Base-by-base conservation (phyloP, 2,329 filamentous ascomycete genomes). In the Seiridium unicorne region DNA sequence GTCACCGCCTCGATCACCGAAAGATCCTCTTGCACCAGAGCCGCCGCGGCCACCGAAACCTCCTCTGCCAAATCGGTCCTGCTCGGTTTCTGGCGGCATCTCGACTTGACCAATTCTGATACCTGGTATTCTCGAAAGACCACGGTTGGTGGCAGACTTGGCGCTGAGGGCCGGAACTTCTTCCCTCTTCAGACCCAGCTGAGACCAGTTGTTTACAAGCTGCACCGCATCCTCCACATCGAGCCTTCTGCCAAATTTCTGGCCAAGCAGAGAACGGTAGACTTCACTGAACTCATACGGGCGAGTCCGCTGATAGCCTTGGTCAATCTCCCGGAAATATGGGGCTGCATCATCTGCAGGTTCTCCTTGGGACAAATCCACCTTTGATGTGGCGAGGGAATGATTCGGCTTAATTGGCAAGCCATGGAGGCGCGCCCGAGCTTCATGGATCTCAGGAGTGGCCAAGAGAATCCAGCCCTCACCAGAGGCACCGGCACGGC, bases 401-500 rank as follows among this genome's bases (percentile, higher is more conserved):
- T 73, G 69, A 65, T 86, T 84, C 5, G 79, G 79, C 68, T 85
- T 74, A 64, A 92, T 79, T 11, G 88, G 88, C 11, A 93, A 78
- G 3, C 81, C 81, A 4, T 74, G 71, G 57, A 93, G 80, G 53
- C 84, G 77, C 8, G 69, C 66, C 49, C 83, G 79, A 3, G 84
- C 78, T 49, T 76, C 72, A 0, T 64, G 18, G 5, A 81, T 71
- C 66, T 91, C 88, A 11, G 79, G 69, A 9, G 84, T 73, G 1
- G 85, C 78, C 1, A 92, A 63, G 51, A 94, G 73, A 40, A 93
- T 73, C 81, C 85, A 92, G 60, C 88, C 90, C 69, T 91, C 80
- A 49, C 91, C 91, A 65, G 86, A 80, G 72, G 91, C 90, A 62
- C 87, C 86, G 35, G 90, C 90, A 69, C 92, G 88, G 59, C 83